These are phyloP conservation scores for Stenocarpella maydis DNA, from an alignment of 2,329 filamentous ascomycete species.

Conservation along the genomic window DNA sequence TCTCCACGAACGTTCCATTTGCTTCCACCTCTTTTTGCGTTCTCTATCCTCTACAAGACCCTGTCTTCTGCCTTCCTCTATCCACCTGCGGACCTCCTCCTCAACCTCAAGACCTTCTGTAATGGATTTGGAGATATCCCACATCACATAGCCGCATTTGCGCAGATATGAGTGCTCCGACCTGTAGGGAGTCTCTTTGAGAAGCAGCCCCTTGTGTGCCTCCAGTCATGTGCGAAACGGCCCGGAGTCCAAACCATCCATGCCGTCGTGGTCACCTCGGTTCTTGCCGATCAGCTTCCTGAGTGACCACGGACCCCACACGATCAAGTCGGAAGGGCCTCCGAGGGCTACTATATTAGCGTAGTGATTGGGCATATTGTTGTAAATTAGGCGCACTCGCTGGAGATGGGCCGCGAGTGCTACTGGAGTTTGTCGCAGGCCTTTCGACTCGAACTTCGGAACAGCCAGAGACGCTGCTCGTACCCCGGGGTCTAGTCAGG, in stretches of 20 bases:
- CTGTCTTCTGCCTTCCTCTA: neutral
- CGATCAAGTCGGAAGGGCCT: no score
- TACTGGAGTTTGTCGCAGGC: neutral
- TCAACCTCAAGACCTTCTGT: neutral
- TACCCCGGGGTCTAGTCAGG: neutral
- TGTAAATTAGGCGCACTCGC: no score
- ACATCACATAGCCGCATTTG: slow-evolving; percentile 3
- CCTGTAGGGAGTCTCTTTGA: neutral
- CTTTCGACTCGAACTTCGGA: neutral
- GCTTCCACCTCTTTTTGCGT: neutral
- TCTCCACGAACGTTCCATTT: slow-evolving; percentile 1
- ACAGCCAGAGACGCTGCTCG: neutral
- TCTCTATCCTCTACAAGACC: neutral
- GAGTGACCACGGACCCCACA: neutral
- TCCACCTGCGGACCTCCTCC: neutral
- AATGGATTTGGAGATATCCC: neutral
- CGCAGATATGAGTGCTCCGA: neutral
- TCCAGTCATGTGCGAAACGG: slow-evolving; percentile 6
- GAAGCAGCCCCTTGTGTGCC: neutral
- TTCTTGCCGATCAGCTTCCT: no score
- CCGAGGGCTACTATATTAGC: neutral
- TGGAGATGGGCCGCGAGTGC: neutral
- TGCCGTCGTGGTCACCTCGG: neutral
- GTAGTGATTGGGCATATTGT: neutral
- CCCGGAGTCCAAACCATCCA: neutral